phyloP scores from a whole-genome alignment of 2,329 filamentous ascomycete species.

The Alternaria metachromatica region DNA sequence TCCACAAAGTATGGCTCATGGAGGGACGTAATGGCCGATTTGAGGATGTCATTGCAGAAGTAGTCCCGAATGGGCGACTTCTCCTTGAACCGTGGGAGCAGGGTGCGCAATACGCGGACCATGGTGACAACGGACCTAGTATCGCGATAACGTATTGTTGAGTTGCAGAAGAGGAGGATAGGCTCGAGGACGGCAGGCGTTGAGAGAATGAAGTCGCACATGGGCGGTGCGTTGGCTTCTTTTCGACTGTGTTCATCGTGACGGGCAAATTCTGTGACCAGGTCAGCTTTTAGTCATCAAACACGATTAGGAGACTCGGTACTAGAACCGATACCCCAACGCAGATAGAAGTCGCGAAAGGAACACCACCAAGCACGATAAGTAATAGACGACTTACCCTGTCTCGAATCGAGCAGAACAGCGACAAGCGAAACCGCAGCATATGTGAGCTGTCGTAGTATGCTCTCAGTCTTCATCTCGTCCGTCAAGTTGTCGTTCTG shows the following conservation, averaged over 20 bases:
- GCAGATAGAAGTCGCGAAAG: not conserved
- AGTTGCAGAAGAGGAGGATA: slow-evolving; percentile 88
- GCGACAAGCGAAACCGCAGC: slow-evolving; percentile 91
- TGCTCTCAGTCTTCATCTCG: slow-evolving; percentile 98
- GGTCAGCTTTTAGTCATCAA: not conserved
- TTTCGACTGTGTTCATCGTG: slow-evolving; percentile 39
- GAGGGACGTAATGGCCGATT: slow-evolving; percentile 86
- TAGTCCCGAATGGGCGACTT: slow-evolving; percentile 76
- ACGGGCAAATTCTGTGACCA: slow-evolving; percentile 34
- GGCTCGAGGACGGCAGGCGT: slow-evolving; percentile 82
- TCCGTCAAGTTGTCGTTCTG: slow-evolving; percentile 80
- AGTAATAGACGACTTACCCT: slow-evolving; percentile 28
- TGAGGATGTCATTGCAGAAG: slow-evolving; percentile 85
- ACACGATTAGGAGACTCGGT: not conserved
- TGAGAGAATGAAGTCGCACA: slow-evolving; percentile 83
- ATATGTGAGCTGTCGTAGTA: slow-evolving; percentile 89
- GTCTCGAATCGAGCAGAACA: slow-evolving; percentile 77
- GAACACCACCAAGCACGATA: not conserved
- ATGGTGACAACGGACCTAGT: slow-evolving; percentile 86
- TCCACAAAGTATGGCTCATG: slow-evolving; percentile 98
- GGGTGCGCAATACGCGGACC: slow-evolving; percentile 82
- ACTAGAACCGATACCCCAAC: not conserved
- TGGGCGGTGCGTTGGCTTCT: slow-evolving; percentile 61
- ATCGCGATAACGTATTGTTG: slow-evolving; percentile 88
- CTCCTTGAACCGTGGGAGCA: slow-evolving; percentile 77